These are phyloP conservation scores for Hirschfeldia incana DNA, from an alignment of 345 rosid genomes.

Conservation along the genomic window DNA sequence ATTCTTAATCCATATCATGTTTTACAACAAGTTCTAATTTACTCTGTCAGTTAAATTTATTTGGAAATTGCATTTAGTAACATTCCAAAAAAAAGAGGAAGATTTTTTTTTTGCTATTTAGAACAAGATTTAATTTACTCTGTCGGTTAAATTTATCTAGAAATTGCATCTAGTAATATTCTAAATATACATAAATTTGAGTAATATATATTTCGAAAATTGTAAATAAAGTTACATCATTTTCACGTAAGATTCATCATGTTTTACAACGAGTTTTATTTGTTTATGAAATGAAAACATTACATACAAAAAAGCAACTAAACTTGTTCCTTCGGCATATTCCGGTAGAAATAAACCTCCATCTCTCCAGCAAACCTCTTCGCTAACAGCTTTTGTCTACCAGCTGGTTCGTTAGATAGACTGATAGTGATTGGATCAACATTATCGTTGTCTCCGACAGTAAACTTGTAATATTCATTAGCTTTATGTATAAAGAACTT, in stretches of 20 bases:
- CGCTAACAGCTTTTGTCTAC: background rate
- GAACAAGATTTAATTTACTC: background rate
- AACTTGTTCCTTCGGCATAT: background rate
- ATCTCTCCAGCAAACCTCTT: background rate
- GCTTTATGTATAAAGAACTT: background rate
- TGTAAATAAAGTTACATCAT: background rate
- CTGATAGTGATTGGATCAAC: background rate
- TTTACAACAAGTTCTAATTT: background rate
- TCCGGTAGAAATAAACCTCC: slow-evolving; percentile 8
- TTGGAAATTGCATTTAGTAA: background rate
- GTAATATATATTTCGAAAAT: background rate
- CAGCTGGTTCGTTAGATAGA: background rate
- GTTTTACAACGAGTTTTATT: background rate
- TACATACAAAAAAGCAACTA: background rate
- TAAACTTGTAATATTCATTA: background rate
- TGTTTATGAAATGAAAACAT: background rate
- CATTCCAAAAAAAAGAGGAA: background rate
- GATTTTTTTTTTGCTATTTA: background rate
- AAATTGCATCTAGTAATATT: background rate
- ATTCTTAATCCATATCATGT: background rate
- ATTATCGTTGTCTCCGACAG: background rate
- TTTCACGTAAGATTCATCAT: background rate
- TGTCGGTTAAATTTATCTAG: background rate
- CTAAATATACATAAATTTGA: background rate
- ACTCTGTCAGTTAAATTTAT: background rate